A percentile compares a stretch with the other conserved stretches of the same genome.
Conservation (phyloP, 78 protist genomes). For the Speleostelium caveatum region DNA sequence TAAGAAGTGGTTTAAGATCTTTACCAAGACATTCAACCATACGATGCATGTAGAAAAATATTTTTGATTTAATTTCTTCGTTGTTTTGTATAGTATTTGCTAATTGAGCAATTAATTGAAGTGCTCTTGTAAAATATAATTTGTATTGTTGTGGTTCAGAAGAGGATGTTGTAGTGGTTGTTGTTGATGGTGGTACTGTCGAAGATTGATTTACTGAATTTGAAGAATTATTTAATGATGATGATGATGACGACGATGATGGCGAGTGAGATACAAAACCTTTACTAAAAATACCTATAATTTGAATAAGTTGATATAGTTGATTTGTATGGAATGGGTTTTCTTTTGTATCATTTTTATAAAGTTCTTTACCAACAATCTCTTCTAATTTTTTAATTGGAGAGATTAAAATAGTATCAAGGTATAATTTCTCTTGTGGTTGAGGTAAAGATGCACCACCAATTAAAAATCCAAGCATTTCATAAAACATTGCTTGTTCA, state of each 20-base stretch:
- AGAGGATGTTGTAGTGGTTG: too few species aligned
- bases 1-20: slow-evolving; percentile 52
- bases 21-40: slow-evolving; percentile 67
- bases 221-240: slow-evolving; percentile 27
- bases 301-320: slow-evolving; percentile 35
- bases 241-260: too few species aligned
- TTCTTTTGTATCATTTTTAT: slow-evolving; percentile 61
- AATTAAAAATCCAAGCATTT: slow-evolving; percentile 51
- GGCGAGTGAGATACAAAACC: slow-evolving; percentile 13
- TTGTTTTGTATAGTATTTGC: slow-evolving; percentile 32
- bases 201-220: slow-evolving; percentile 15
- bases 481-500: slow-evolving; percentile 67
- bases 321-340: slow-evolving; percentile 45
- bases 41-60: slow-evolving; percentile 71
- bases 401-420: slow-evolving; percentile 28
- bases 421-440: slow-evolving; percentile 14
- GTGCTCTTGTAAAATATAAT: slow-evolving; percentile 31
- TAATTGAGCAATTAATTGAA: slow-evolving; percentile 21
- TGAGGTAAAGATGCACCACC: slow-evolving; percentile 47
- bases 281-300: slow-evolving; percentile 67
- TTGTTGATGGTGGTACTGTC: too few species aligned
- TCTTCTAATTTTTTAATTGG: slow-evolving; percentile 39
- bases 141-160: slow-evolving; percentile 22
- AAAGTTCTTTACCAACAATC: slow-evolving; percentile 7
- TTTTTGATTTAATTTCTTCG: slow-evolving; percentile 53